Conservation (phyloP, 169 alveolate species). For the Cryptosporidium baileyi region DNA sequence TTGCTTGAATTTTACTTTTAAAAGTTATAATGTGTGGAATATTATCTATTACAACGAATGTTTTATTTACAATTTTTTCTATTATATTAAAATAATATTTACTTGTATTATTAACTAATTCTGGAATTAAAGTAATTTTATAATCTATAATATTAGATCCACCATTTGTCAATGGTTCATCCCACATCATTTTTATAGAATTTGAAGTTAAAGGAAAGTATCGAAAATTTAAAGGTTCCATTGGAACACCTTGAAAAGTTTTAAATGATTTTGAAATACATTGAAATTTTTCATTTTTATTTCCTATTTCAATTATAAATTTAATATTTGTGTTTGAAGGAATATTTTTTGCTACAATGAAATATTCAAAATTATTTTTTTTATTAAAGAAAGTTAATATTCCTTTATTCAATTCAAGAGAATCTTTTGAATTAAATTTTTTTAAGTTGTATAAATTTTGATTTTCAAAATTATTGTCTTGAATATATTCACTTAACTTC, state of each 20-base stretch:
- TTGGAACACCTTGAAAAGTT: slow-evolving; percentile 42
- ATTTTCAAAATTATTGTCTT: neutral
- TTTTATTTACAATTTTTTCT: neutral
- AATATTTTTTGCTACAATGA: neutral
- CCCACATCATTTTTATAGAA: slow-evolving; percentile 34
- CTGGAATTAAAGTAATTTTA: neutral
- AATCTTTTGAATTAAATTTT: neutral
- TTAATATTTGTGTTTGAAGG: neutral
- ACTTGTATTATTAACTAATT: neutral
- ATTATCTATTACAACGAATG: slow-evolving; percentile 16
- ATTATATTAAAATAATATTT: neutral
- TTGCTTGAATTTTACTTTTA: slow-evolving; percentile 5
- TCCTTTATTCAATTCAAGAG: neutral
- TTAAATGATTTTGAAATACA: slow-evolving; percentile 18
- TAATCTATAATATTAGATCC: slow-evolving; percentile 10
- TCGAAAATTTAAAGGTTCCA: neutral
- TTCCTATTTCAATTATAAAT: slow-evolving; percentile 1
- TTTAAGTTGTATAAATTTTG: neutral
- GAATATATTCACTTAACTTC: neutral
- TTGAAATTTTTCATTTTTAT: slow-evolving; percentile 10
- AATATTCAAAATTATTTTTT: neutral
- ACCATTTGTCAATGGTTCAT: slow-evolving; percentile 4
- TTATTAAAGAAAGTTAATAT: neutral
- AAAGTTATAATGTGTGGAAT: slow-evolving; percentile 1
- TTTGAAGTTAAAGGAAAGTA: slow-evolving; percentile 25